Conservation (phyloP, 352 stramenopile species). For the Saprolegnia diclina region DNA sequence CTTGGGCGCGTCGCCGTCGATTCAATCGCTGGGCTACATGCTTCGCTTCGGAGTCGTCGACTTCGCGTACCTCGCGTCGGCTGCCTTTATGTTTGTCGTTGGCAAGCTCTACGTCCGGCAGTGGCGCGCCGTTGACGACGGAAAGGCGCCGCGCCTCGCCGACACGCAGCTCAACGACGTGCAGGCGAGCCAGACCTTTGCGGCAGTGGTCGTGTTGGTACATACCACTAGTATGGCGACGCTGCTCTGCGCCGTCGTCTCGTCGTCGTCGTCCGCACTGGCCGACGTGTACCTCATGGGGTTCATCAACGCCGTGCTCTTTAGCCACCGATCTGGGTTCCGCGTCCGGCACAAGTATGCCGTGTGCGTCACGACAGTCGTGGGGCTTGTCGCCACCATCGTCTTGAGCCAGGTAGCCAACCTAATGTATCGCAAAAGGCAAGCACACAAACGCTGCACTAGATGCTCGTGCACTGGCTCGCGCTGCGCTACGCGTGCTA, state of each 20-base stretch:
- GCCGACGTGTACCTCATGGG: constrained; percentile 28
- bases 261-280: constrained; percentile 30
- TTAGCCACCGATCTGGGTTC: constrained; percentile 26
- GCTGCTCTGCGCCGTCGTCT: constrained; percentile 43
- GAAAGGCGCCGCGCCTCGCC: background rate
- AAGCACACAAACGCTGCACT: background rate
- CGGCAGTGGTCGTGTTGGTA: constrained; percentile 55
- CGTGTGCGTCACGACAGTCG: background rate
- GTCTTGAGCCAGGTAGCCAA: constrained; percentile 7
- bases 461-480: constrained; percentile 43
- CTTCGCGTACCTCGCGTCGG: constrained; percentile 57
- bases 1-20: background rate
- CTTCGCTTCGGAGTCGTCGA: constrained; percentile 65
- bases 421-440: no score
- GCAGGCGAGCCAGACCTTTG: constrained; percentile 65
- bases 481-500: constrained; percentile 33
- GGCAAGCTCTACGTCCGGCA: constrained; percentile 43
- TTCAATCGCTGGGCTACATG: constrained; percentile 7
- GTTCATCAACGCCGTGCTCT: constrained; percentile 26
- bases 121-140: background rate
- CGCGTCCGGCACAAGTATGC: constrained; percentile 26
- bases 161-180: constrained; percentile 41
- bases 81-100: constrained; percentile 71
- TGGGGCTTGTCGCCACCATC: constrained; percentile 1
- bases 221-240: constrained; percentile 71